phyloP scores from a whole-genome alignment of 1,139 yeast genomes.

The Zygoascus hellenicus region DNA sequence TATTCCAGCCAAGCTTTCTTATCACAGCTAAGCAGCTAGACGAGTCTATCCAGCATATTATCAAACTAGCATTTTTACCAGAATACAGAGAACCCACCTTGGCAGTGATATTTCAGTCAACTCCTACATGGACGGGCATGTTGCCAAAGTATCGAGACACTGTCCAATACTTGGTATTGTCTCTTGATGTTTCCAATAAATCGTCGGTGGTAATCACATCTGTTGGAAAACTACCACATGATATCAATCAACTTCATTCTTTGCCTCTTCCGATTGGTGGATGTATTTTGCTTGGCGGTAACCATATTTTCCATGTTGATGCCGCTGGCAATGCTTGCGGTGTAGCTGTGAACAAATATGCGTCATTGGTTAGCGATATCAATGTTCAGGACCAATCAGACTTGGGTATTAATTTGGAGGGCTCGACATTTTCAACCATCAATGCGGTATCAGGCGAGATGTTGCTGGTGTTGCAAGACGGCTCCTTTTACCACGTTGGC shows the following conservation, averaged over 20 bases:
- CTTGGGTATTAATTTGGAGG: conserved; percentile 54
- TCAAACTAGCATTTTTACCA: conserved; percentile 62
- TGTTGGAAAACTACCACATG: conserved; percentile 66
- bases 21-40: conserved; percentile 55
- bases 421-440: conserved; percentile 45
- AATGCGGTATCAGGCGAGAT: conserved; percentile 43
- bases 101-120: conserved; percentile 61
- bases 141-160: conserved; percentile 57
- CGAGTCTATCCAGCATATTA: conserved; percentile 52
- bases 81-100: conserved; percentile 78
- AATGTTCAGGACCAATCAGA: conserved; percentile 54
- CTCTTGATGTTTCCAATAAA: conserved; percentile 58
- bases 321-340: conserved; percentile 72
- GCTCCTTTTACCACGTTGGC: conserved; percentile 46
- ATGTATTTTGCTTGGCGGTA: conserved; percentile 64
- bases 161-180: conserved; percentile 50
- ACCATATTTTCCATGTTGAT: conserved; percentile 74
- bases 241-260: conserved; percentile 58
- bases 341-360: conserved; percentile 48
- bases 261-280: conserved; percentile 67
- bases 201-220: conserved; percentile 64
- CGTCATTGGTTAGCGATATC: conserved; percentile 25
- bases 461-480: conserved; percentile 47
- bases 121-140: conserved; percentile 72
- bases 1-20: conserved; percentile 38